These are phyloP conservation scores for Ambrosiella xylebori DNA, from an alignment of 2,329 filamentous ascomycete species.

Conservation along the genomic window DNA sequence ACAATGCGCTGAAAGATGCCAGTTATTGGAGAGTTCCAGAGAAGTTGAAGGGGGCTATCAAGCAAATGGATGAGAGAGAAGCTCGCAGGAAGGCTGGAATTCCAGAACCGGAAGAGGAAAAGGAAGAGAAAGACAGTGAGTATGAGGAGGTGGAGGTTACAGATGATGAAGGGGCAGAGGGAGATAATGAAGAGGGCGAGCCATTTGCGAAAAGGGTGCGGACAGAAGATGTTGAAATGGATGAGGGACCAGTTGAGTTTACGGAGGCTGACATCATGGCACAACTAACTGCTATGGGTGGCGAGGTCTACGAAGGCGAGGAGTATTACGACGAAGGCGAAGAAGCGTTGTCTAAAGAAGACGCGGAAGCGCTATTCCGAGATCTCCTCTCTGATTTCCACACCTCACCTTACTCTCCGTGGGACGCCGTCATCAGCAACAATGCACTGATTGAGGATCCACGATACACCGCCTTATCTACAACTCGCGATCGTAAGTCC, in stretches of 20 bases:
- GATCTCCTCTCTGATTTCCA: conserved; percentile 69
- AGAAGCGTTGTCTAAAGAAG: conserved; percentile 48
- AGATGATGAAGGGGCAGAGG: conserved; percentile 38
- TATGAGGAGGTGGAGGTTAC: conserved; percentile 56
- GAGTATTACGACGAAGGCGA: conserved; percentile 38
- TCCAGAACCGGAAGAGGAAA: conserved; percentile 6
- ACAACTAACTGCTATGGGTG: conserved; percentile 79
- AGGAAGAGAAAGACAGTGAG: conserved; percentile 30
- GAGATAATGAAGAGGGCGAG: conserved; percentile 36
- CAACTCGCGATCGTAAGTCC: conserved; percentile 64
- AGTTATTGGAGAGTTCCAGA: conserved; percentile 93
- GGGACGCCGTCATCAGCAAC: conserved; percentile 78
- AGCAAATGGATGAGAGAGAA: conserved; percentile 40
- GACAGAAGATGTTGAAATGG: conserved; percentile 24
- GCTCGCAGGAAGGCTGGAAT: conserved; percentile 11
- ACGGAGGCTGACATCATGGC: conserved; percentile 88
- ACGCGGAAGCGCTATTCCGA: conserved; percentile 62
- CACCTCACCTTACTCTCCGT: conserved; percentile 76
- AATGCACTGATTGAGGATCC: conserved; percentile 68
- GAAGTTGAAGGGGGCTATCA: conserved; percentile 63
- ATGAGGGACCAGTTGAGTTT: conserved; percentile 48
- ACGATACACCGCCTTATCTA: conserved; percentile 68
- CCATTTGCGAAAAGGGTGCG: conserved; percentile 45
- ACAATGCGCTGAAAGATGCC: conserved; percentile 69
- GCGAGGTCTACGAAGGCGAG: conserved; percentile 61